These are phyloP conservation scores for Blastobotrys buckinghamii DNA, from an alignment of 1,139 yeast species.

Conservation along the genomic window DNA sequence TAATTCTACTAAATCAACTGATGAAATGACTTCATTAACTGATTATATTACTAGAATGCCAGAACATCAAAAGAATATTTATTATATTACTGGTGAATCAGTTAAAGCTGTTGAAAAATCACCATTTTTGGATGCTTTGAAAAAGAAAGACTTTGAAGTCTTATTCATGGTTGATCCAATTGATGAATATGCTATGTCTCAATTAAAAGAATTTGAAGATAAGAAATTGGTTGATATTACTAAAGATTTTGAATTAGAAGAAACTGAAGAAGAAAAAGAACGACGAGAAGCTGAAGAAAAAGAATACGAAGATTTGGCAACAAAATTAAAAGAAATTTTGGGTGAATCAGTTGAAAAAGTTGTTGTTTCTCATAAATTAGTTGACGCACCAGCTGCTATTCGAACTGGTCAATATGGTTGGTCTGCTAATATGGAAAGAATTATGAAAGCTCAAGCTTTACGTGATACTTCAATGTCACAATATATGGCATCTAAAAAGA, in stretches of 20 bases:
- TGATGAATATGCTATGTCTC: conserved; percentile 99
- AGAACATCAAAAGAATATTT: conserved; percentile 99
- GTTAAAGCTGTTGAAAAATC: conserved; percentile 97
- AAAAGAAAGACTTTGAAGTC: conserved; percentile 98
- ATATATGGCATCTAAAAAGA: conserved; percentile 99
- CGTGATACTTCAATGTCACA: conserved; percentile 99
- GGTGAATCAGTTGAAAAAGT: conserved; percentile 99
- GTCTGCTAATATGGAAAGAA: conserved; percentile 99
- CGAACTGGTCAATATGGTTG: conserved; percentile 99
- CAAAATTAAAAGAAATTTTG: conserved; percentile 91
- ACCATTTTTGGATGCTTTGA: conserved; percentile 98
- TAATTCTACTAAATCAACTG: conserved; percentile 93
- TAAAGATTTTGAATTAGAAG: conserved; percentile 98
- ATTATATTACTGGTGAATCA: conserved; percentile 99
- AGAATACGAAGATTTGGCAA: conserved; percentile 90
- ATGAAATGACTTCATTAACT: conserved; percentile 88
- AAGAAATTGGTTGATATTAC: conserved; percentile 98
- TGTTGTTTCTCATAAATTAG: conserved; percentile 94
- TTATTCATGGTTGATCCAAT: conserved; percentile 98
- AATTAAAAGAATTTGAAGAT: conserved; percentile 98
- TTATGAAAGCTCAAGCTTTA: conserved; percentile 99
- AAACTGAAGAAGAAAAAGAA: conserved; percentile 95
- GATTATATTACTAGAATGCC: conserved; percentile 99
- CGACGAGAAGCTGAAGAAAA: conserved; percentile 89
- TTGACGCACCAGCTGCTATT: conserved; percentile 99